These are phyloP conservation scores for Pseudomassariella vexata DNA, from an alignment of 2,329 filamentous ascomycete species.

Conservation along the genomic window DNA sequence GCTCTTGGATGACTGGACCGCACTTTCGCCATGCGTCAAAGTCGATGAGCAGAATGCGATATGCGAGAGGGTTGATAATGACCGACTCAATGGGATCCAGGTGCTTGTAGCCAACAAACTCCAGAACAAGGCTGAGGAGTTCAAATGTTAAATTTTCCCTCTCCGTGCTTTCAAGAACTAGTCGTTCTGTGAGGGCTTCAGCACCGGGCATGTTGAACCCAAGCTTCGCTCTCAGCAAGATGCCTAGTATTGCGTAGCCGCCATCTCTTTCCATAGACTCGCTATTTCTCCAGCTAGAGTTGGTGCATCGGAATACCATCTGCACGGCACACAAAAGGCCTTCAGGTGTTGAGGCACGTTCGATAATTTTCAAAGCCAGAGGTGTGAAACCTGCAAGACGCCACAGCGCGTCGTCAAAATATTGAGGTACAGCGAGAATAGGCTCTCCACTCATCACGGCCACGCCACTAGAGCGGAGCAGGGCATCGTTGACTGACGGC, in stretches of 20 bases:
- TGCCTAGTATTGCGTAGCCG: constrained; percentile 82
- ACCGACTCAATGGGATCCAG: constrained; percentile 78
- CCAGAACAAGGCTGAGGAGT: constrained; percentile 70
- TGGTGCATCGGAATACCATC: constrained; percentile 78
- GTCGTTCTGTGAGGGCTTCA: constrained; percentile 26
- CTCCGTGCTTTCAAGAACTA: constrained; percentile 45
- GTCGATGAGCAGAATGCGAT: constrained; percentile 86
- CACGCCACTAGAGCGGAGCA: constrained; percentile 76
- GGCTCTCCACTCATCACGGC: constrained; percentile 79
- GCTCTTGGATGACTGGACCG: constrained; percentile 67
- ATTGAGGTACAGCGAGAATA: constrained; percentile 72
- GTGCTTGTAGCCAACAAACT: constrained; percentile 84
- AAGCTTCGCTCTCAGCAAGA: constrained; percentile 78
- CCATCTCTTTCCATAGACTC: constrained; percentile 97
- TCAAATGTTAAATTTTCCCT: constrained; percentile 52
- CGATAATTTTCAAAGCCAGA: constrained; percentile 76
- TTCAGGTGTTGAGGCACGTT: constrained; percentile 65
- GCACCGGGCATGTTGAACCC: constrained; percentile 50
- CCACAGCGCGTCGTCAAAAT: constrained; percentile 90
- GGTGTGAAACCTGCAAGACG: constrained; percentile 86
- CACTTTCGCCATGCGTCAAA: constrained; percentile 88
- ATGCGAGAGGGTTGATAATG: constrained; percentile 92
- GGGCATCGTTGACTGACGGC: constrained; percentile 79
- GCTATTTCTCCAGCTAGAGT: constrained; percentile 92
- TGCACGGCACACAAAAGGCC: constrained; percentile 72